These are phyloP conservation scores for Penicillium sumatraense DNA, from an alignment of 2,329 filamentous ascomycete genomes.

Conservation along the genomic window DNA sequence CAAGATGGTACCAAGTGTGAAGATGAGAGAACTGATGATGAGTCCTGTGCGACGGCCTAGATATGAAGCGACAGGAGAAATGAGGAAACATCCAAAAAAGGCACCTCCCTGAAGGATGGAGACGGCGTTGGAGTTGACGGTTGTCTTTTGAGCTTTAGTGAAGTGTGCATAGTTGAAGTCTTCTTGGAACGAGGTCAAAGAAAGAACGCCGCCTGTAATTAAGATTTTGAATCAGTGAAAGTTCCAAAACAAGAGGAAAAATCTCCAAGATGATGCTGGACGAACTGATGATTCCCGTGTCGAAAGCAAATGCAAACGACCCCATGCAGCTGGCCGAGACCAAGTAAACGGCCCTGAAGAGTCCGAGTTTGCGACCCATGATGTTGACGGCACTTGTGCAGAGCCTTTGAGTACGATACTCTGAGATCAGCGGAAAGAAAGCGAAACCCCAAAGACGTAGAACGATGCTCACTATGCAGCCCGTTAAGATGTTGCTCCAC, in stretches of 20 bases:
- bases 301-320: constrained; percentile 46
- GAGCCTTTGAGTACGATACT: not conserved
- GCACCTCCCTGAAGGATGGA: constrained; percentile 56
- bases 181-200: constrained; percentile 47
- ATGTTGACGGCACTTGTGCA: constrained; percentile 17
- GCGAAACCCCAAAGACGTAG: not conserved
- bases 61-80: constrained; percentile 51
- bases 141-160: constrained; percentile 43
- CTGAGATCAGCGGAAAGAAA: not conserved
- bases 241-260: not conserved
- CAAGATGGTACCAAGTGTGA: constrained; percentile 45
- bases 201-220: constrained; percentile 48
- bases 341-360: constrained; percentile 41
- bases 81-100: constrained; percentile 56
- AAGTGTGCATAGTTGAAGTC: constrained; percentile 44
- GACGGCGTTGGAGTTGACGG: constrained; percentile 53
- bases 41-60: constrained; percentile 52
- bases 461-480: not conserved
- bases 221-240: not conserved
- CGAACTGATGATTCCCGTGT: constrained; percentile 44
- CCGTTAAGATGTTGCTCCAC: not conserved
- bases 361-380: constrained; percentile 41
- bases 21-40: constrained; percentile 48
- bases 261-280: not conserved
- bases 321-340: constrained; percentile 44